phyloP scores from a whole-genome alignment of 73 alveolate species.

The Paramecium bursaria region DNA sequence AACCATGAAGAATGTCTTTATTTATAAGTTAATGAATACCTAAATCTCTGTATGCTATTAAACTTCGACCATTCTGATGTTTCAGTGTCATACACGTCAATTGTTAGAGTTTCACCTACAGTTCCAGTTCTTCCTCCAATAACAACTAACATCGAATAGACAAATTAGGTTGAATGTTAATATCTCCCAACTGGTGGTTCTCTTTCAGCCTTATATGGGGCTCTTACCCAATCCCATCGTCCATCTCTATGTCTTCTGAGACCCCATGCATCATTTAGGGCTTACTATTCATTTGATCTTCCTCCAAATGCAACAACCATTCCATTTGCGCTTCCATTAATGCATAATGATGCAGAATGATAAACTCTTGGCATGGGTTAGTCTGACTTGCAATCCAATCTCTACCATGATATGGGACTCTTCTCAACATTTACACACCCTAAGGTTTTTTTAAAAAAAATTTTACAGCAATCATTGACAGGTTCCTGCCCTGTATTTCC shows the following conservation, averaged over 20 bases:
- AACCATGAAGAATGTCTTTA: constrained; percentile 93
- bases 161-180: constrained; percentile 87
- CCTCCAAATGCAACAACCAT: constrained; percentile 97
- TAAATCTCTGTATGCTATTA: constrained; percentile 86
- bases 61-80: constrained; percentile 93
- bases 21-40: neutral
- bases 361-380: constrained; percentile 92
- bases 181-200: constrained; percentile 88
- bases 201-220: constrained; percentile 90
- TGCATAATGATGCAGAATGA: constrained; percentile 91
- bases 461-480: constrained; percentile 93
- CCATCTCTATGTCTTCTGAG: constrained; percentile 96
- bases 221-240: constrained; percentile 97
- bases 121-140: constrained; percentile 94
- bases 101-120: constrained; percentile 89
- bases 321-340: constrained; percentile 94
- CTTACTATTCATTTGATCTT: constrained; percentile 86
- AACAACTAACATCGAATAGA: constrained; percentile 87
- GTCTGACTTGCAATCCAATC: constrained; percentile 83
- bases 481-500: constrained; percentile 96
- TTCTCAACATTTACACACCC: constrained; percentile 87
- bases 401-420: constrained; percentile 94
- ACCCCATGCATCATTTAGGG: constrained; percentile 97
- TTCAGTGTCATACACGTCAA: constrained; percentile 95
- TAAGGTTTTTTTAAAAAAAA: neutral